Evolutionary conservation across 805 yeast genomes (phyloP).

Genomic region (Jamesozyma spencerorum): DNA sequence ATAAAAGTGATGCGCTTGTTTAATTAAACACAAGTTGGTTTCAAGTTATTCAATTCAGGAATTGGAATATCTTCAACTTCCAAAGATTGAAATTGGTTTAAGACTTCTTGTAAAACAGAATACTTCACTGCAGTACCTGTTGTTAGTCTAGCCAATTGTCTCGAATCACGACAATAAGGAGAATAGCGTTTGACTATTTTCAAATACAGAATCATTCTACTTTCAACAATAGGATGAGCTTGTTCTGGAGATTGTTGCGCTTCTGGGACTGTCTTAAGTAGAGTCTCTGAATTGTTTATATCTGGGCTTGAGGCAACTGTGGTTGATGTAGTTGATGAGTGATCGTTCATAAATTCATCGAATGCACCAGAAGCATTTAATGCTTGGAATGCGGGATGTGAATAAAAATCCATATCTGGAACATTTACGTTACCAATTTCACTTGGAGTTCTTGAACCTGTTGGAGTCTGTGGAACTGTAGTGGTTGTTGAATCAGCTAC

Average conservation of each 20-base stretch:
- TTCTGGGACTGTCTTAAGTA: constrained; percentile 1
- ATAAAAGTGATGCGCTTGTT: background rate
- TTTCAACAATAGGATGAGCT: constrained; percentile 15
- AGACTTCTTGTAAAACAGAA: constrained; percentile 32
- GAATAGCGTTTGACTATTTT: constrained; percentile 44
- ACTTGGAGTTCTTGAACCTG: constrained; percentile 9
- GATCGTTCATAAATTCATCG: constrained; percentile 20
- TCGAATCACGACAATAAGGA: constrained; percentile 38
- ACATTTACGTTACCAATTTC: constrained; percentile 5
- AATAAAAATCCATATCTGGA: constrained; percentile 18
- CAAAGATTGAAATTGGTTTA: constrained; percentile 31
- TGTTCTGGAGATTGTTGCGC: background rate
- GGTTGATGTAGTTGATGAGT: constrained; percentile 5
- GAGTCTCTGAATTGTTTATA: constrained; percentile 3
- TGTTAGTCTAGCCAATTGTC: constrained; percentile 38
- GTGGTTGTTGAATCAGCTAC: constrained; percentile 3
- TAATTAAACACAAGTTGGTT: constrained; percentile 17
- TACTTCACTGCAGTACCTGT: constrained; percentile 38
- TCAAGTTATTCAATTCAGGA: constrained; percentile 34
- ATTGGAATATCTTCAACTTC: constrained; percentile 34
- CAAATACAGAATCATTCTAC: constrained; percentile 46
- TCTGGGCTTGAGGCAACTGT: constrained; percentile 10
- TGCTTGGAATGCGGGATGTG: constrained; percentile 32
- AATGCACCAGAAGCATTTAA: constrained; percentile 33
- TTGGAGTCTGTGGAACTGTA: constrained; percentile 9